phyloP scores from a whole-genome alignment of 2,329 filamentous ascomycete genomes.

The Nigrograna mackinnonii region DNA sequence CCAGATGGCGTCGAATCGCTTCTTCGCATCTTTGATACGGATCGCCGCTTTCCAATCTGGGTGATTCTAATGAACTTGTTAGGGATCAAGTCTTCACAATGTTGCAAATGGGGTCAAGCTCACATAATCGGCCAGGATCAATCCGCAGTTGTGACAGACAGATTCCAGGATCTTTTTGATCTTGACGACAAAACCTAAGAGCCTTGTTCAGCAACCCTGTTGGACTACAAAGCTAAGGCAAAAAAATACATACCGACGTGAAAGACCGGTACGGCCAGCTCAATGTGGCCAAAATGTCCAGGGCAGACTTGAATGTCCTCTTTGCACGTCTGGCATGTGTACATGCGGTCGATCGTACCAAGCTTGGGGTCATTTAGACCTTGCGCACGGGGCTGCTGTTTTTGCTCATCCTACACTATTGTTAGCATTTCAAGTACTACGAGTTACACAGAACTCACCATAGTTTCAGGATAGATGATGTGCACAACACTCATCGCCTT shows the following conservation, averaged over 20 bases:
- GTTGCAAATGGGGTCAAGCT: constrained; percentile 77
- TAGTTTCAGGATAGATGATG: constrained; percentile 97
- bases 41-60: constrained; percentile 82
- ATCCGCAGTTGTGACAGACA: constrained; percentile 98
- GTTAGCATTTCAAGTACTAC: constrained; percentile 16
- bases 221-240: no score
- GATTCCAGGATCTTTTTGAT: constrained; percentile 99
- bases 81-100: no score
- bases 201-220: no score
- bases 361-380: constrained; percentile 95
- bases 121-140: constrained; percentile 97
- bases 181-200: constrained; percentile 92
- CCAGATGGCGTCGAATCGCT: constrained; percentile 92
- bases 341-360: constrained; percentile 93
- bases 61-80: constrained; percentile 65
- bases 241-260: constrained; percentile 65
- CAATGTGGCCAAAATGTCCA: constrained; percentile 98
- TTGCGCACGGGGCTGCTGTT: constrained; percentile 84
- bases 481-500: constrained; percentile 98
- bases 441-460: constrained; percentile 57
- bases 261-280: constrained; percentile 93
- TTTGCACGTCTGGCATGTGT: constrained; percentile 94
- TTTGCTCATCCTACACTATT: constrained; percentile 73
- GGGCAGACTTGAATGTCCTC: constrained; percentile 96
- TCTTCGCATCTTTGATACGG: constrained; percentile 86